Evolutionary conservation across 1,284 basidiomycete species (phyloP).

Genomic region (Cutaneotrichosporon sp.): DNA sequence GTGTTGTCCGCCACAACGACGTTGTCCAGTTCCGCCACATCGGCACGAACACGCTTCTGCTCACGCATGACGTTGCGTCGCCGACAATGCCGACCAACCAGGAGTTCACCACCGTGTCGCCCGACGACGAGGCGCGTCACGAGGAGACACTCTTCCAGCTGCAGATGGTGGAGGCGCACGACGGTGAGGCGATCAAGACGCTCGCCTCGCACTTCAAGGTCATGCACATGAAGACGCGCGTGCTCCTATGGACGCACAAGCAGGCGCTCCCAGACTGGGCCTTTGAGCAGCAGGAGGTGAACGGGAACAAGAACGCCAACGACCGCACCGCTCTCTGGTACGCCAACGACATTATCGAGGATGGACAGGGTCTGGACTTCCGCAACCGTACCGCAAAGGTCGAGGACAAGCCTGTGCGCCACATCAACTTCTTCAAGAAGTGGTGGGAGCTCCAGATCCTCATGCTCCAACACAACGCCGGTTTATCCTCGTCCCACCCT

Average conservation of each 20-base stretch:
- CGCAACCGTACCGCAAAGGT: slow-evolving; percentile 59
- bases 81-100: slow-evolving; percentile 97
- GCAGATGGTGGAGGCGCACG: slow-evolving; percentile 66
- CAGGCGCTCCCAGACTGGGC: slow-evolving; percentile 91
- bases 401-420: slow-evolving; percentile 68
- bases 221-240: slow-evolving; percentile 83
- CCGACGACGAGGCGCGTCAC: slow-evolving; percentile 64
- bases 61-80: slow-evolving; percentile 97
- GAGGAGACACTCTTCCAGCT: slow-evolving; percentile 87
- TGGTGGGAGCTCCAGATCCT: slow-evolving; percentile 88
- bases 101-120: slow-evolving; percentile 89
- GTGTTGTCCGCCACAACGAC: slow-evolving; percentile 85
- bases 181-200: slow-evolving; percentile 81
- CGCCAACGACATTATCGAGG: slow-evolving; percentile 75
- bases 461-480: slow-evolving; percentile 98
- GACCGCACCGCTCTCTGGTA: slow-evolving; percentile 87
- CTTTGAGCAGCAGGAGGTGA: slow-evolving; percentile 94
- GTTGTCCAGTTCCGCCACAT: slow-evolving; percentile 85
- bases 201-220: slow-evolving; percentile 88
- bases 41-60: slow-evolving; percentile 74
- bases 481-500: slow-evolving; percentile 89
- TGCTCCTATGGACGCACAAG: slow-evolving; percentile 88
- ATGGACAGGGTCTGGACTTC: slow-evolving; percentile 64
- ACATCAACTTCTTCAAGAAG: slow-evolving; percentile 89
- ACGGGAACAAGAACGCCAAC: slow-evolving; percentile 88